Evolutionary conservation across 306 rosid genomes (phyloP).

Genomic region (Spatholobus suberectus): DNA sequence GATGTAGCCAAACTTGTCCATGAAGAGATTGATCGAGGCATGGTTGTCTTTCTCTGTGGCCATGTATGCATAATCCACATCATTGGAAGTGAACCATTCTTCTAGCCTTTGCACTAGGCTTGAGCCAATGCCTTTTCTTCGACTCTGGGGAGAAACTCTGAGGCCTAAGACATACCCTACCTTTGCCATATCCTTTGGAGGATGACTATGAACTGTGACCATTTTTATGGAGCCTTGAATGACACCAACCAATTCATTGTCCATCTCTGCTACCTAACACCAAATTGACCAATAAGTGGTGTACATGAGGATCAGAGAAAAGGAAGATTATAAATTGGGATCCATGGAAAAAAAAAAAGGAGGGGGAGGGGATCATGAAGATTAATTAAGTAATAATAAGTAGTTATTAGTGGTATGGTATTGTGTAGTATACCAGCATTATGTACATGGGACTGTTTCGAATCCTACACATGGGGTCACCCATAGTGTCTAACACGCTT

Average conservation of each 20-base stretch:
- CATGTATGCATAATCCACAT: constrained; percentile 71
- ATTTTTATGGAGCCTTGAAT: constrained; percentile 78
- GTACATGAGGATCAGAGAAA: not conserved
- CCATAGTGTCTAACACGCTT: constrained; percentile 64
- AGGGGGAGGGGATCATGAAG: not conserved
- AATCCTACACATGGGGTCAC: constrained; percentile 90
- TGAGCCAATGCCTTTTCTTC: constrained; percentile 69
- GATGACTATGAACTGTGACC: constrained; percentile 50
- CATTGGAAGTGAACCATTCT: constrained; percentile 70
- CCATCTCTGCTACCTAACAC: constrained; percentile 71
- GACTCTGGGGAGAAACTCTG: constrained; percentile 60
- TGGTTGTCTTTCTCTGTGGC: constrained; percentile 80
- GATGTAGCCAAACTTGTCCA: constrained; percentile 55
- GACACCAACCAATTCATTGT: constrained; percentile 70
- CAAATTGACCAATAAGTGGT: not conserved
- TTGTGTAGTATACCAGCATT: constrained; percentile 70
- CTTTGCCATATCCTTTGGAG: constrained; percentile 52
- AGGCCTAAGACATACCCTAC: constrained; percentile 79
- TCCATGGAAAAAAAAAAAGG: not conserved
- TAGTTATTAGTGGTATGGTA: not conserved
- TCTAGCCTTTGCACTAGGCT: constrained; percentile 60
- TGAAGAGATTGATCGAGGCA: constrained; percentile 70
- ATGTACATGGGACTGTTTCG: constrained; percentile 73
- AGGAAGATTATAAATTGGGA: not conserved
- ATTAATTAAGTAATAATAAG: not conserved